These are phyloP conservation scores for Anacardium occidentale DNA, from an alignment of 345 rosid genomes.

Conservation along the genomic window DNA sequence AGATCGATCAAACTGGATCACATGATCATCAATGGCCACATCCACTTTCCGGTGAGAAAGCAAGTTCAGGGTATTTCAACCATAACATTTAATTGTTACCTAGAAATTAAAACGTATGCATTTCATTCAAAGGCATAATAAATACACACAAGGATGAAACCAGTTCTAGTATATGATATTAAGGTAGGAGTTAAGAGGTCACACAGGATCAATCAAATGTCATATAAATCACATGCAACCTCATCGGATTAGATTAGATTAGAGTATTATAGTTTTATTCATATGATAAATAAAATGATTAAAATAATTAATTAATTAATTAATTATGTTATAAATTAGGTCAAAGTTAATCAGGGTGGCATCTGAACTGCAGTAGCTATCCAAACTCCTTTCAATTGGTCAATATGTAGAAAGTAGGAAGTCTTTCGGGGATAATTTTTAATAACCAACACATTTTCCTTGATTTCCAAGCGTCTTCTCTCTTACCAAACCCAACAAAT, in stretches of 20 bases:
- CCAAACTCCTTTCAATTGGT: neutral
- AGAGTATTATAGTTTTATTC: no score
- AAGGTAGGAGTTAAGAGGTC: no score
- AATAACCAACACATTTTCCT: neutral
- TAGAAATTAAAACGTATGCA: neutral
- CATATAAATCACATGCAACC: no score
- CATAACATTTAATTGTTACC: neutral
- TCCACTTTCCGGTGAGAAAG: constrained; percentile 24
- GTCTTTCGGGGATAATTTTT: neutral
- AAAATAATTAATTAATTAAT: no score
- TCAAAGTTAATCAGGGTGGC: neutral
- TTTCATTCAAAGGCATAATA: no score
- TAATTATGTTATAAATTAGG: neutral
- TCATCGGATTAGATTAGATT: no score
- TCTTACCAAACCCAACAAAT: no score
- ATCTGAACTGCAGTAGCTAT: neutral
- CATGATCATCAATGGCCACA: constrained; percentile 23
- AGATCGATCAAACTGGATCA: constrained; percentile 34
- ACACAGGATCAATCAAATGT: no score
- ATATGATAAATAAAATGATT: no score
- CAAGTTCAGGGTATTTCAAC: neutral
- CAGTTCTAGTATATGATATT: no score
- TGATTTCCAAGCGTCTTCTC: no score
- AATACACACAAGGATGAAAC: no score
- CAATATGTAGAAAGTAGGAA: neutral